These are phyloP conservation scores for Bacterosira constricta DNA, from an alignment of 108 stramenopile species.

Conservation along the genomic window DNA sequence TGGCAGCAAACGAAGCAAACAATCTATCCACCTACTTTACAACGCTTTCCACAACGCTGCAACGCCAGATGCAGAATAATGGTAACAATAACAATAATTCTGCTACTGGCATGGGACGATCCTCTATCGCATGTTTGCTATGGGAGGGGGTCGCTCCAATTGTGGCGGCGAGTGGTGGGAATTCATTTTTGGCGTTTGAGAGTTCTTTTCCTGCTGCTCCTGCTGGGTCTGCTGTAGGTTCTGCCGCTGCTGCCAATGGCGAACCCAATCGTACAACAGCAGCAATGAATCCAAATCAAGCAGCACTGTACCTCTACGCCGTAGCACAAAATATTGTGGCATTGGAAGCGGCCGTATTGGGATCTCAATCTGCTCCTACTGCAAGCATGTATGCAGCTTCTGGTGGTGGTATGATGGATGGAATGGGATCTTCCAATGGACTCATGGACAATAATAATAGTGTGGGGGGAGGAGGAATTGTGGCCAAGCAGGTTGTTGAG, in stretches of 20 bases:
- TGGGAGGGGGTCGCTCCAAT: conserved; percentile 11
- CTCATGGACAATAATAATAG: neutral
- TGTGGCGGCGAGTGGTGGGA: neutral
- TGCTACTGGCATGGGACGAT: too few species aligned
- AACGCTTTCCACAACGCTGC: too few species aligned
- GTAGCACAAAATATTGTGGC: conserved; percentile 13
- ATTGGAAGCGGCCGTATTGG: conserved; percentile 5
- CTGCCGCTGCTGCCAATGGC: neutral
- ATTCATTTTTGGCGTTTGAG: neutral
- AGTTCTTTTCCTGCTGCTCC: too few species aligned
- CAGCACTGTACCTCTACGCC: conserved; percentile 7
- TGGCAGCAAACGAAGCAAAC: too few species aligned
- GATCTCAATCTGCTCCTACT: neutral
- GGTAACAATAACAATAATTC: too few species aligned
- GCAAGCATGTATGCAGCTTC: too few species aligned
- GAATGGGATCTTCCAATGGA: neutral
- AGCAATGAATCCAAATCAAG: neutral
- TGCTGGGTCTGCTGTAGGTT: neutral
- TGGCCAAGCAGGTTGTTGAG: conserved; percentile 3
- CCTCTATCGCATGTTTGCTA: neutral
- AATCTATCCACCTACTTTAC: too few species aligned
- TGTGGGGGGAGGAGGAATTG: neutral
- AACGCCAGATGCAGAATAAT: too few species aligned
- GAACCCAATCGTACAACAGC: neutral
- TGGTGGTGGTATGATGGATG: neutral